These are phyloP conservation scores for Suhomyces coccinellae DNA, from an alignment of 1,139 yeast species.

Conservation along the genomic window DNA sequence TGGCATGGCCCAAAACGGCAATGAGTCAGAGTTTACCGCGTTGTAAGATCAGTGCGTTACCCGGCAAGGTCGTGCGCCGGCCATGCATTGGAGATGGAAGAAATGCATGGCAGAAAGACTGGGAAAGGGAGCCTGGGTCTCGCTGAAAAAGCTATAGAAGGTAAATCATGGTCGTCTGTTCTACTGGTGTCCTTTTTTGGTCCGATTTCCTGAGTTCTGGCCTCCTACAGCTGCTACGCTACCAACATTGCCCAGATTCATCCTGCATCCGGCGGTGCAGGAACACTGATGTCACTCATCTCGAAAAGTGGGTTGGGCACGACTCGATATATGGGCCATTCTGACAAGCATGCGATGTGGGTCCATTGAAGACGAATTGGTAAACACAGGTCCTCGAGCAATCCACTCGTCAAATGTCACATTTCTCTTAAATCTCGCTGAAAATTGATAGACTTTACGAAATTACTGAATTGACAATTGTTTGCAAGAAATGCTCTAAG, in stretches of 20 bases:
- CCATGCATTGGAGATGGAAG: not conserved
- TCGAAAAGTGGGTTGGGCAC: not conserved
- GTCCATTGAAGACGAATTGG: too few species aligned
- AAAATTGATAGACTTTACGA: too few species aligned
- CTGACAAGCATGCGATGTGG: too few species aligned
- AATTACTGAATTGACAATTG: too few species aligned
- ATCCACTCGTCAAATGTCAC: too few species aligned
- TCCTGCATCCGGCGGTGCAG: not conserved
- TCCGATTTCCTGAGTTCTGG: not conserved
- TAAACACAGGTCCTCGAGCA: too few species aligned
- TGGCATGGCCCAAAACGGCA: constrained; percentile 30
- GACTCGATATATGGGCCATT: not conserved
- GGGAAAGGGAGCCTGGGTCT: not conserved
- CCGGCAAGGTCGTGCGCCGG: constrained; percentile 15
- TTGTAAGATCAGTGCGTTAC: constrained; percentile 36
- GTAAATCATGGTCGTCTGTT: not conserved
- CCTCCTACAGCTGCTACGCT: too few species aligned
- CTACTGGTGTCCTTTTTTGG: not conserved
- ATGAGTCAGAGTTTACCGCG: constrained; percentile 42
- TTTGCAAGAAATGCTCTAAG: too few species aligned
- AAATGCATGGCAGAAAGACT: not conserved
- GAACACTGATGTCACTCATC: constrained; percentile 1
- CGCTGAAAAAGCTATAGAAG: not conserved
- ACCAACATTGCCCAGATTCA: too few species aligned
- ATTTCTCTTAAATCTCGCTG: too few species aligned